Percentiles rank a stretch among this genome's conserved stretches.
phyloP scores from a whole-genome alignment of 495 filamentous ascomycete species.

The Chaetomium fimeti region DNA sequence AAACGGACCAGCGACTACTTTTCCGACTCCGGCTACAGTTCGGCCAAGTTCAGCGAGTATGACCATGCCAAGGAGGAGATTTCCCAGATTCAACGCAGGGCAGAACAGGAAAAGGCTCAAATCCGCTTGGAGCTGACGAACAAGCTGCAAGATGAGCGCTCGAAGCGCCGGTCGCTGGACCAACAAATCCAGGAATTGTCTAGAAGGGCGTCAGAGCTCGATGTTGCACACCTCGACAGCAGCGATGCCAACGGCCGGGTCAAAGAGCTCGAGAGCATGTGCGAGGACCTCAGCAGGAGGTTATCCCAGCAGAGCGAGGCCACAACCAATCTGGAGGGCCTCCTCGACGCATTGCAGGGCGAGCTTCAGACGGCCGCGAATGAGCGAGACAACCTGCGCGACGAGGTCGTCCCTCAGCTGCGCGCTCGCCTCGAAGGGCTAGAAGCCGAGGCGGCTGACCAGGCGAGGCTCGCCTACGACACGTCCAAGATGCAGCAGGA shows the following conservation, averaged over 20 bases:
- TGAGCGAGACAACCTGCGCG: slow-evolving; percentile 86
- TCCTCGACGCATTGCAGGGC: slow-evolving; percentile 75
- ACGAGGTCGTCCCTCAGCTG: slow-evolving; percentile 77
- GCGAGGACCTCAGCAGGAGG: slow-evolving; percentile 78
- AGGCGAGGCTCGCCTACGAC: slow-evolving; percentile 69
- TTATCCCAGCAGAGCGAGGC: slow-evolving; percentile 80
- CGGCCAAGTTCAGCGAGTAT: slow-evolving; percentile 64
- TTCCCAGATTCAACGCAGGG: slow-evolving; percentile 74
- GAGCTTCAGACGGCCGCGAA: slow-evolving; percentile 80
- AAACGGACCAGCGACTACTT: slow-evolving; percentile 96
- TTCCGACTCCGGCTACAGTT: slow-evolving; percentile 90
- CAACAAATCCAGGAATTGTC: slow-evolving; percentile 78
- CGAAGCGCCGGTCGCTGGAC: slow-evolving; percentile 70
- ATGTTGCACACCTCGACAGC: slow-evolving; percentile 47
- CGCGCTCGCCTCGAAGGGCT: slow-evolving; percentile 72
- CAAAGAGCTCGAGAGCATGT: slow-evolving; percentile 71
- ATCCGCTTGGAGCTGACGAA: slow-evolving; percentile 78
- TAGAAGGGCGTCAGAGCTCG: slow-evolving; percentile 62
- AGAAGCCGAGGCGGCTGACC: slow-evolving; percentile 64
- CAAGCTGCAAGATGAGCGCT: slow-evolving; percentile 81
- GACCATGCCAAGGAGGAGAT: slow-evolving; percentile 77
- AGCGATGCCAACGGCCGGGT: slow-evolving; percentile 54
- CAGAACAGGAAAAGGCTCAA: slow-evolving; percentile 88
- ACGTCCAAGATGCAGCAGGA: slow-evolving; percentile 78
- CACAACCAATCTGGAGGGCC: slow-evolving; percentile 92